Conservation (phyloP, 768 basidiomycete species). For the Kwoniella sp. region DNA sequence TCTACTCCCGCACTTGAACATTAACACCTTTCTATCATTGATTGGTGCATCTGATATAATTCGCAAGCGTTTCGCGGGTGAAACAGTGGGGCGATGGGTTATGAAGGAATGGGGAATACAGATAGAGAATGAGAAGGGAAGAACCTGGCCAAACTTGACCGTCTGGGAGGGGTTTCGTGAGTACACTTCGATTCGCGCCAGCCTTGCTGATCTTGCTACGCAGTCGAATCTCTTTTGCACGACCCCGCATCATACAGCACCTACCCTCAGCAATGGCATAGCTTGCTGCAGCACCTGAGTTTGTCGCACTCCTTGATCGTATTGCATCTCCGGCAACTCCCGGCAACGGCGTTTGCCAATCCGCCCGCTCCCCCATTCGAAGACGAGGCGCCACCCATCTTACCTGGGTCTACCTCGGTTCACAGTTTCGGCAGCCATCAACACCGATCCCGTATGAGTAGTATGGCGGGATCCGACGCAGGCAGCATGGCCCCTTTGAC, state of each 20-base stretch:
- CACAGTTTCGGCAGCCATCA: constrained; percentile 8
- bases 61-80: constrained; percentile 40
- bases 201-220: not conserved
- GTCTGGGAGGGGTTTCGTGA: constrained; percentile 50
- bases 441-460: constrained; percentile 22
- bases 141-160: constrained; percentile 46
- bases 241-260: constrained; percentile 40
- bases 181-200: constrained; percentile 7
- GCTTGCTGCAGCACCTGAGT: constrained; percentile 43
- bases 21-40: constrained; percentile 45
- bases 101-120: constrained; percentile 40
- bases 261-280: constrained; percentile 44
- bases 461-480: constrained; percentile 27
- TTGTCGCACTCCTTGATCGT: constrained; percentile 47
- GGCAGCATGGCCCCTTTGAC: constrained; percentile 14
- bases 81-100: constrained; percentile 46
- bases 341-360: constrained; percentile 32
- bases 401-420: constrained; percentile 17
- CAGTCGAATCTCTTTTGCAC: constrained; percentile 49
- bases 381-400: constrained; percentile 24
- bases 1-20: constrained; percentile 34
- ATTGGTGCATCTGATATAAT: constrained; percentile 27
- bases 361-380: constrained; percentile 39
- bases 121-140: constrained; percentile 24
- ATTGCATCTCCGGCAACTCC: constrained; percentile 41